Evolutionary conservation across 2,329 filamentous ascomycete genomes (phyloP), one percentile per base, ranked within the genome.

Genomic region (Colletotrichum camelliae): DNA sequence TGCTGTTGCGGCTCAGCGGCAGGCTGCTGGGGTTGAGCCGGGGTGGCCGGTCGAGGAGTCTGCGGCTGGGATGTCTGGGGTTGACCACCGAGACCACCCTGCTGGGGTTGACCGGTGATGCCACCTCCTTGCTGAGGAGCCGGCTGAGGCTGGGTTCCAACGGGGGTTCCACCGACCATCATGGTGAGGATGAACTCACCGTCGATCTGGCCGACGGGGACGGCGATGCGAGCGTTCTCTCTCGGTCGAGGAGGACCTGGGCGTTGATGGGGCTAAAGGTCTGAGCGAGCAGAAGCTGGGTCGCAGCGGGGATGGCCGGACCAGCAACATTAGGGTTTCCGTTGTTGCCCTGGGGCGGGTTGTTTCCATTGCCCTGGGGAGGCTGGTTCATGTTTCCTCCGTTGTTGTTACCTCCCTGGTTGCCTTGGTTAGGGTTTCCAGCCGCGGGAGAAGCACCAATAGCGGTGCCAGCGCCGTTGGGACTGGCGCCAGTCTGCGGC

Each of bases 181-280:
- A 79, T 79, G 18, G 77, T 78, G 18, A 79, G 62, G 9, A 79
- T 79, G 58, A 79, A 79, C 65, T 79, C 78, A 65, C 78, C 78
- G 43, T 79, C 78, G 13, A 79, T 75, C 60, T 78, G 74, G 57
- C 39, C 77, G 3, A 79, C 77, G 24, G 78, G 77, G 6, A 79
- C 77, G 24, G 77, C 78, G 35, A 79, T 77, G 35, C 78, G 78
- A 52, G 67, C 70, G 18, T 78, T 78, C 52, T 79, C 52, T 79
- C 76, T 35, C 62, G 73, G 60, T 79, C 78, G 2, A 79, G 67
- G 27, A 79, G 74, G 7, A 78, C 67, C 66, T 77, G 74, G 1
- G 68, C 65, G 12, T 74, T 74, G 18, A 79, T 67, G 29, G 78
- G 78, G 29, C 72, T 79, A 52, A 79, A 79, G 37, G 77, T 79